Conservation (phyloP, 306 rosid species). For the Casuarina cunninghamiana region DNA sequence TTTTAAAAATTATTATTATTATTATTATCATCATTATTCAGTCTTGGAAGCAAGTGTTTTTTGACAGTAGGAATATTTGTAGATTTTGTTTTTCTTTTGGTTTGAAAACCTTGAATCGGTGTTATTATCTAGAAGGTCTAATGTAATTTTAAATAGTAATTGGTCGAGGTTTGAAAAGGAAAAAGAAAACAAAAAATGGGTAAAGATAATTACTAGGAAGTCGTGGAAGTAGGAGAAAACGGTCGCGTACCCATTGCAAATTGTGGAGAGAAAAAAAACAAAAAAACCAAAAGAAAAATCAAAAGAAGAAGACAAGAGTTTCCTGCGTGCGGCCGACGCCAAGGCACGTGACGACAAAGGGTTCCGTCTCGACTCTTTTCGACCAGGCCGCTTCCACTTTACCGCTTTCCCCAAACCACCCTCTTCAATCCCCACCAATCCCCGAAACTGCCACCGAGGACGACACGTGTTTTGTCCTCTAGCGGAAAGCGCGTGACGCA, state of each 20-base stretch:
- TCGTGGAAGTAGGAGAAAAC: slow-evolving; percentile 33
- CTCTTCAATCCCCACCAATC: background rate
- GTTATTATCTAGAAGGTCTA: too few relatives aligned
- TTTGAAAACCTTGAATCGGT: too few relatives aligned
- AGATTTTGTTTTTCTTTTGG: too few relatives aligned
- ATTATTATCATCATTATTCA: background rate
- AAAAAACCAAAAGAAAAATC: background rate
- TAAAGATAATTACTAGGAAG: background rate
- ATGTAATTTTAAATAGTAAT: too few relatives aligned
- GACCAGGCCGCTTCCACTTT: slow-evolving; percentile 9
- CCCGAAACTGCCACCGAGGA: slow-evolving; percentile 32
- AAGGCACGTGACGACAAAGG: slow-evolving; percentile 81
- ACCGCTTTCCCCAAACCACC: slow-evolving; percentile 21
- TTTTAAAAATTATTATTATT: too few relatives aligned
- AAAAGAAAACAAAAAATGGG: background rate
- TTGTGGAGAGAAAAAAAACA: background rate
- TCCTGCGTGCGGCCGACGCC: slow-evolving; percentile 81
- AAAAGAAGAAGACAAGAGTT: slow-evolving; percentile 32
- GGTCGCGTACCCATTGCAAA: slow-evolving; percentile 16
- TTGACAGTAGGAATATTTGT: background rate
- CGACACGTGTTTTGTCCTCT: slow-evolving; percentile 68
- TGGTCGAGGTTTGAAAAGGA: background rate
- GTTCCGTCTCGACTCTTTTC: slow-evolving; percentile 41
- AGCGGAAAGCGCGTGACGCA: slow-evolving; percentile 60
- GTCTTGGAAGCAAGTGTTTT: background rate